Base-by-base conservation (phyloP, 2,329 filamentous ascomycete species). In the Emmonsiellopsis sp. region DNA sequence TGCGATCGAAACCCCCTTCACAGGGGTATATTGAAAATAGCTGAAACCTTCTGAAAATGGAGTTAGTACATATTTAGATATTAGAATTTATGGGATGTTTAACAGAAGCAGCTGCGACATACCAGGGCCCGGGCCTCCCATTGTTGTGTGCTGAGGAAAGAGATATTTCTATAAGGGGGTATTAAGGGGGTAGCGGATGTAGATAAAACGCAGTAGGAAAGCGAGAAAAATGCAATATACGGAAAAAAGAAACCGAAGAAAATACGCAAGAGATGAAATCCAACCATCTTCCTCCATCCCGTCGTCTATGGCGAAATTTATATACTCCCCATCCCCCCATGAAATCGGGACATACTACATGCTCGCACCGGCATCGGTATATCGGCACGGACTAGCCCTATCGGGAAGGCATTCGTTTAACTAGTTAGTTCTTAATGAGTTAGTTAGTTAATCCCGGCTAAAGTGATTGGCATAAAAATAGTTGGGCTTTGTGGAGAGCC, bases 1-100 rank as follows among this genome's bases (percentile, higher is more conserved):
- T 8, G 65, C 65, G 42, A 72, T 69, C 2, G 71, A 65, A 6
- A 67, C 66, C 4, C 68, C 71, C 60, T 72, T 71, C 42, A 68
- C 71, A 2, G 71, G 71, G 8, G 64, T 63, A 60, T 74, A 73
- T 55, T 66, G 66, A 66, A 68, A 74, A 51, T 66, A 61, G 47
- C 67, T 70, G 14, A 53, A 21, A 62, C 66, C 37, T 64, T 61
- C 54, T 68, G 66, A 68, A 21, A 9, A 14, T 33, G 8, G 31
- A 37, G 40, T 64, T 43, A 62, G 57, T 39, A 53, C 21, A 10
- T 46, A 5, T 46, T n/a, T 17, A 7, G 40, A 17, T 14, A 14
- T 42, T 7, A 17, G 40, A 1, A 3, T 27, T 5, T 3, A 42
- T 5, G 7, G 5, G 11, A 42, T 42, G 17, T 40, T 42, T 5